A percentile compares a stretch with the other conserved stretches of the same genome.
Conservation (phyloP, 495 filamentous ascomycete species). For the Massariosphaeria phaeospora region DNA sequence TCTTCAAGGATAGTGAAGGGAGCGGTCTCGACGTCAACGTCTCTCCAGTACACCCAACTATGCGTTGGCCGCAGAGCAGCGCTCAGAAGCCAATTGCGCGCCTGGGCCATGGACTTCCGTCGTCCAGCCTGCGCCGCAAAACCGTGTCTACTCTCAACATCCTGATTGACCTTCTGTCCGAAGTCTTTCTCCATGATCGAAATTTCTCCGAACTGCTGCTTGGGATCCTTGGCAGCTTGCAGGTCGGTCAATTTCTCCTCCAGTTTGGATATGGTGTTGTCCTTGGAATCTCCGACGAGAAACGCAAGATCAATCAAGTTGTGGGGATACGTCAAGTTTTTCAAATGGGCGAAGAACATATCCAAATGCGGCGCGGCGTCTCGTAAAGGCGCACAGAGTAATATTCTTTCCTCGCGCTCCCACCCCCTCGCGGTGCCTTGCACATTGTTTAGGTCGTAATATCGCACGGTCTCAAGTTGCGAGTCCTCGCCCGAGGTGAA, state of each 20-base stretch:
- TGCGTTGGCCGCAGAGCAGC: constrained; percentile 91
- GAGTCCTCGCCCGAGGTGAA: constrained; percentile 64
- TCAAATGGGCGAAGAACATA: constrained; percentile 97
- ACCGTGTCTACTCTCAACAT: constrained; percentile 94
- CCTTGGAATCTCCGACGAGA: constrained; percentile 94
- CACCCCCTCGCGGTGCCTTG: constrained; percentile 86
- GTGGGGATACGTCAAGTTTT: constrained; percentile 96
- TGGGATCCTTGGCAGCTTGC: constrained; percentile 72
- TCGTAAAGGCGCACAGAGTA: constrained; percentile 90
- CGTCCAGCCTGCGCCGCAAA: constrained; percentile 93
- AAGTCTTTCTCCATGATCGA: constrained; percentile 99
- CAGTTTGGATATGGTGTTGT: constrained; percentile 75
- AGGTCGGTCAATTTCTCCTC: constrained; percentile 67
- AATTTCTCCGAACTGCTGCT: constrained; percentile 88
- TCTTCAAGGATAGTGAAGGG: constrained; percentile 96
- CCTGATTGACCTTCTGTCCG: constrained; percentile 95
- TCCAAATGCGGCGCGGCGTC: constrained; percentile 90
- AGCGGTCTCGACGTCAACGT: constrained; percentile 96
- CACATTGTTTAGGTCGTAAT: constrained; percentile 90
- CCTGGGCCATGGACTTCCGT: constrained; percentile 96
- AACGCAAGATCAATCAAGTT: constrained; percentile 95
- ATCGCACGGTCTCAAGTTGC: constrained; percentile 86
- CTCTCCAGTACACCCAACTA: constrained; percentile 99
- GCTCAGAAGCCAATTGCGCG: constrained; percentile 93
- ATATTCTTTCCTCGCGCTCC: constrained; percentile 90